Percentiles rank a stretch among this genome's conserved stretches.
These are phyloP conservation scores for Suillus sp. DNA, from an alignment of 768 basidiomycete genomes.

Conservation along the genomic window DNA sequence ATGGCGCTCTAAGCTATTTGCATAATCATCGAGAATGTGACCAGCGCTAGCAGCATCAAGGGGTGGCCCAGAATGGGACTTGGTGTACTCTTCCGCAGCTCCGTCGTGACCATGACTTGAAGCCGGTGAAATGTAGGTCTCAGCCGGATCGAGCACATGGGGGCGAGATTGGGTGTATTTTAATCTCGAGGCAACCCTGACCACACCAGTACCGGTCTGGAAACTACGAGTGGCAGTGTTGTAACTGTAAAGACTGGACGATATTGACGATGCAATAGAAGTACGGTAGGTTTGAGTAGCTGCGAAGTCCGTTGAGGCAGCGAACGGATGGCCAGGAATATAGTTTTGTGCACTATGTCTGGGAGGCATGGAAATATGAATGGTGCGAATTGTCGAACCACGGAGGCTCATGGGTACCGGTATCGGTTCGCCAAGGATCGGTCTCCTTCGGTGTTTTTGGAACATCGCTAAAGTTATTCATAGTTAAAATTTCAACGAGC, in stretches of 20 bases:
- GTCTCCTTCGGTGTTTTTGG: slow-evolving; percentile 6
- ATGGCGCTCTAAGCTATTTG: slow-evolving; percentile 22
- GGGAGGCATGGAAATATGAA: neutral
- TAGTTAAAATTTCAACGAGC: neutral
- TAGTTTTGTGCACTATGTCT: neutral
- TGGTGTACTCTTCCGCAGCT: neutral
- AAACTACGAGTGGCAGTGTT: slow-evolving; percentile 3
- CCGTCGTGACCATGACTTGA: neutral
- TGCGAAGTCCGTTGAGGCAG: neutral
- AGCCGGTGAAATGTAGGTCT: neutral
- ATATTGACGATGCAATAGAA: neutral
- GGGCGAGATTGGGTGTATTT: neutral
- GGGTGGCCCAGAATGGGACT: neutral
- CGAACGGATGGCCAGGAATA: slow-evolving; percentile 9
- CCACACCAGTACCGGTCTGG: neutral
- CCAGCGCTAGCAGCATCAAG: neutral
- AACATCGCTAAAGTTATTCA: slow-evolving; percentile 12
- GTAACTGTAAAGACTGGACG: slow-evolving; percentile 7
- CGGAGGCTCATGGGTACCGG: slow-evolving; percentile 5
- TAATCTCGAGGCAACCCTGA: slow-evolving; percentile 6
- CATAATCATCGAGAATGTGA: slow-evolving; percentile 26
- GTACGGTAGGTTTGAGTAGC: slow-evolving; percentile 7
- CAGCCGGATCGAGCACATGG: neutral
- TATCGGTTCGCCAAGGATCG: neutral
- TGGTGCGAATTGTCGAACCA: neutral